Evolutionary conservation across 306 rosid genomes (phyloP).

Genomic region (Psophocarpus tetragonolobus): DNA sequence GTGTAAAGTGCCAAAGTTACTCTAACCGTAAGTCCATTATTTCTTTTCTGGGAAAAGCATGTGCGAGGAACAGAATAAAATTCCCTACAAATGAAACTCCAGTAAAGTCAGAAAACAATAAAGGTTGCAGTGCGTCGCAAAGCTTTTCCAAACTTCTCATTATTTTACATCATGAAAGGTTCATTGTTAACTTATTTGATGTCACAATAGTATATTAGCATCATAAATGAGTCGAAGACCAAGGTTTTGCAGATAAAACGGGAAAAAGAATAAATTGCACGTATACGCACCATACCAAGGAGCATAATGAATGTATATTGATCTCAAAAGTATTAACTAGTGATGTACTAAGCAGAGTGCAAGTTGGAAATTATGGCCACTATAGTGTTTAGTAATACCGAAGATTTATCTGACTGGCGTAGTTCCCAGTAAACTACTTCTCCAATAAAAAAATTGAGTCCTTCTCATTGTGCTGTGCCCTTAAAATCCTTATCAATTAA

Average conservation of each 20-base stretch:
- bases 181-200: neutral
- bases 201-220: neutral
- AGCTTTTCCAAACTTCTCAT: neutral
- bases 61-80: neutral
- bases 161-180: neutral
- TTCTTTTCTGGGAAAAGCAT: neutral
- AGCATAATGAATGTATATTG: neutral
- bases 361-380: slow-evolving; percentile 10
- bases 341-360: neutral
- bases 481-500: slow-evolving; percentile 8
- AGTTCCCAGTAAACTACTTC: neutral
- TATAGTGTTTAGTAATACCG: neutral
- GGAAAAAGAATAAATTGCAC: neutral
- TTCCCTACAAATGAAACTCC: neutral
- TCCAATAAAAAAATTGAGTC: neutral
- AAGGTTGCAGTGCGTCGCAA: neutral
- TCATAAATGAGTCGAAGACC: neutral
- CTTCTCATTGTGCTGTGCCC: neutral
- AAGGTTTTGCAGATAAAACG: neutral
- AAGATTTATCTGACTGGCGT: neutral
- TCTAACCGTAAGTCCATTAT: neutral
- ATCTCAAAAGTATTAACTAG: neutral
- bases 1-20: neutral
- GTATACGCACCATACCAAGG: neutral
- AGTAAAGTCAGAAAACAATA: neutral